Conservation (phyloP, 2,329 filamentous ascomycete genomes). For the Fusarium chaquense region DNA sequence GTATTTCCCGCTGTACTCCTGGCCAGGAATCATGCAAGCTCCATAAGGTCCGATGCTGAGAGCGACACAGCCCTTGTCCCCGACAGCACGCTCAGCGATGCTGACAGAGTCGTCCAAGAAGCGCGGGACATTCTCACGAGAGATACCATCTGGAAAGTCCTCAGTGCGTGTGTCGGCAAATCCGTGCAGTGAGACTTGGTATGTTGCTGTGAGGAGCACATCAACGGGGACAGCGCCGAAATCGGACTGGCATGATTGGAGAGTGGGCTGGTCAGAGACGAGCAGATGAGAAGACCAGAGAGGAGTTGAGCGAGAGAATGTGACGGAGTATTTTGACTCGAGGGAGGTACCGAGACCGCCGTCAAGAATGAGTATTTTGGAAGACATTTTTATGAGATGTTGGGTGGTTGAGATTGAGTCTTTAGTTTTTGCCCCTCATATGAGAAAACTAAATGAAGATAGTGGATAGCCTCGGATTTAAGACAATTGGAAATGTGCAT, state of each 20-base stretch:
- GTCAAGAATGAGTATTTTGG: slow-evolving; percentile 67
- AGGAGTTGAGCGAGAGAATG: slow-evolving; percentile 66
- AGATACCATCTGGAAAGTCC: slow-evolving; percentile 59
- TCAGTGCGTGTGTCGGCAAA: slow-evolving; percentile 64
- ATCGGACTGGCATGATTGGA: slow-evolving; percentile 66
- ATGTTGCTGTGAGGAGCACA: slow-evolving; percentile 75
- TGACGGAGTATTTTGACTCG: slow-evolving; percentile 65
- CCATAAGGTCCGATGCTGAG: slow-evolving; percentile 75
- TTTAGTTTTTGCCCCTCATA: slow-evolving; percentile 27
- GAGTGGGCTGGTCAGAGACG: slow-evolving; percentile 63
- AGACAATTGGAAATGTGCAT: slow-evolving; percentile 14
- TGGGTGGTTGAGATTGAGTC: slow-evolving; percentile 19
- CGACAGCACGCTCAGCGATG: slow-evolving; percentile 56
- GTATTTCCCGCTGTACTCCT: slow-evolving; percentile 74
- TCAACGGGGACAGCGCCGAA: slow-evolving; percentile 70
- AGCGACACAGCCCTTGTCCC: slow-evolving; percentile 57
- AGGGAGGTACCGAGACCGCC: slow-evolving; percentile 77
- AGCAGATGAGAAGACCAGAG: slow-evolving; percentile 77
- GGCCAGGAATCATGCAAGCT: slow-evolving; percentile 72
- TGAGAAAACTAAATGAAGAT: slow-evolving; percentile 25
- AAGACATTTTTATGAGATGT: slow-evolving; percentile 35
- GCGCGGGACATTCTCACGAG: slow-evolving; percentile 52
- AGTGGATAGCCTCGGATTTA: slow-evolving; percentile 32
- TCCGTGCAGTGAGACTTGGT: slow-evolving; percentile 70
- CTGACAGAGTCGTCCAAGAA: slow-evolving; percentile 60